Evolutionary conservation across 495 filamentous ascomycete genomes (phyloP).

Genomic region (Aspergillus sclerotioniger): DNA sequence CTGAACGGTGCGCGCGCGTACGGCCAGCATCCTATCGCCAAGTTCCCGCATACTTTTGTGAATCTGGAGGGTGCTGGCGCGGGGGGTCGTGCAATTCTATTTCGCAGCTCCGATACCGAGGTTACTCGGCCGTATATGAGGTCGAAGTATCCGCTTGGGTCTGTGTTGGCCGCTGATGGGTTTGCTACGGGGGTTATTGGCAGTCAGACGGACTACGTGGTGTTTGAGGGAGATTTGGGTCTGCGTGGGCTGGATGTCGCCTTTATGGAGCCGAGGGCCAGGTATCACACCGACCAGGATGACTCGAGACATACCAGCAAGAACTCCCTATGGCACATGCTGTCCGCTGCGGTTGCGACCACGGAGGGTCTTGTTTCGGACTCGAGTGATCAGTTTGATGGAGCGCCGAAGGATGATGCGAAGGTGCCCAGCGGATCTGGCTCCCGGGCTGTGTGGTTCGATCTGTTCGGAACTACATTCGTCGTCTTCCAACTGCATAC

Average conservation of each 20-base stretch:
- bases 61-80: conserved; percentile 96
- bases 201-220: conserved; percentile 85
- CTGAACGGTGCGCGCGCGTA: conserved; percentile 89
- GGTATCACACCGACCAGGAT: conserved; percentile 92
- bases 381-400: conserved; percentile 66
- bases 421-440: conserved; percentile 67
- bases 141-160: conserved; percentile 75
- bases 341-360: conserved; percentile 74
- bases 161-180: conserved; percentile 75
- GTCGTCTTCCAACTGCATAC: conserved; percentile 76
- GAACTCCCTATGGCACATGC: conserved; percentile 90
- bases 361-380: conserved; percentile 68
- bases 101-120: conserved; percentile 83
- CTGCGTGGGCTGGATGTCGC: conserved; percentile 89
- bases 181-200: conserved; percentile 74
- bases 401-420: conserved; percentile 51
- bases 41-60: conserved; percentile 77
- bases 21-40: conserved; percentile 72
- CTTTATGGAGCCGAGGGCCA: conserved; percentile 78
- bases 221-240: conserved; percentile 77
- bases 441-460: conserved; percentile 84
- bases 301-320: conserved; percentile 72
- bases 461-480: conserved; percentile 80
- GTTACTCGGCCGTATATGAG: conserved; percentile 76
- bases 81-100: conserved; percentile 82